phyloP scores from a whole-genome alignment of 2,329 filamentous ascomycete species.

The Leptosphaerulina australis region DNA sequence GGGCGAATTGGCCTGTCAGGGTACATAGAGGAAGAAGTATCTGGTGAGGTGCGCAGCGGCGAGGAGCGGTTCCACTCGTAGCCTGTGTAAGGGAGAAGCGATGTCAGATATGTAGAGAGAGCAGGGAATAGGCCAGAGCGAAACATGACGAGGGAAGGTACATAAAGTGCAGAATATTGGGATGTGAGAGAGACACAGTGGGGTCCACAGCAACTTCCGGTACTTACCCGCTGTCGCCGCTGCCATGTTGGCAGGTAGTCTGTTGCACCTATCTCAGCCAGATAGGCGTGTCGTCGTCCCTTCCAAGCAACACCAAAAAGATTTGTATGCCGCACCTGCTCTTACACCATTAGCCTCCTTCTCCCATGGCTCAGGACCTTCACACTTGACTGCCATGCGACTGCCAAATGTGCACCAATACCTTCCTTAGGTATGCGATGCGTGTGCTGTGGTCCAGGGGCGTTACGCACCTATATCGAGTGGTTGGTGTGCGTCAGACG shows the following conservation, averaged over 20 bases:
- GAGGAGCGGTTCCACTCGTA: conserved; percentile 52
- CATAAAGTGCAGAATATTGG: conserved; percentile 27
- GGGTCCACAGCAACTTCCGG: conserved; percentile 28
- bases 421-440: not conserved
- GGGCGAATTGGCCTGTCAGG: conserved; percentile 92
- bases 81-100: conserved; percentile 44
- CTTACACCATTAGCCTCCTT: conserved; percentile 27
- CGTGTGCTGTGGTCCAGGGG: conserved; percentile 20
- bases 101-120: conserved; percentile 43
- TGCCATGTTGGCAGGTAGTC: conserved; percentile 45
- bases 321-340: conserved; percentile 22
- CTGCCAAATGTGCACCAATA: conserved; percentile 1
- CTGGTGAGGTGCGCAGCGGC: conserved; percentile 57
- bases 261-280: conserved; percentile 26
- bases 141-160: conserved; percentile 24
- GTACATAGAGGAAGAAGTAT: conserved; percentile 80
- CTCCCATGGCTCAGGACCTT: conserved; percentile 1
- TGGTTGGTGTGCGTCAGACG: conserved; percentile 36
- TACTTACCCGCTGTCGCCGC: conserved; percentile 51
- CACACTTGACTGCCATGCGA: conserved; percentile 4
- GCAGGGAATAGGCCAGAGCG: conserved; percentile 30
- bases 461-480: conserved; percentile 42
- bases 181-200: conserved; percentile 29
- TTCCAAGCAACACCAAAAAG: conserved; percentile 12
- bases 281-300: conserved; percentile 12